Evolutionary conservation across 108 stramenopile genomes (phyloP).

Genomic region (Schizochytrium sp.): DNA sequence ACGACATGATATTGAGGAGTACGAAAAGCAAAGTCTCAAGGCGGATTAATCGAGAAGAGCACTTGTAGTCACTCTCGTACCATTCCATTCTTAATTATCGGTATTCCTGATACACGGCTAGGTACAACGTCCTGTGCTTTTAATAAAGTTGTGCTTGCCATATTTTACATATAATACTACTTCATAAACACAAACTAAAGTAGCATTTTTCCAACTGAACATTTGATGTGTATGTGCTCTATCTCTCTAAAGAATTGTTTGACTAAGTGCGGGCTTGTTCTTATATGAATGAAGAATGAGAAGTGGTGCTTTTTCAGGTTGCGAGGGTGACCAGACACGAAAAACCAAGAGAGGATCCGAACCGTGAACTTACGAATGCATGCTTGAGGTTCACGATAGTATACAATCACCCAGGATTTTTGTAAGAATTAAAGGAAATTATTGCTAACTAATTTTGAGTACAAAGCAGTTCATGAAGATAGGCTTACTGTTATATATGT

Average conservation of each 20-base stretch:
- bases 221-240: neutral
- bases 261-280: too few relatives aligned
- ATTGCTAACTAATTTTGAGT: too few relatives aligned
- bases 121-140: neutral
- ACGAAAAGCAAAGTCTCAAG: slow-evolving; percentile 28
- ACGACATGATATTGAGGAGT: neutral
- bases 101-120: neutral
- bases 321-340: neutral
- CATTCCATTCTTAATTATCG: neutral
- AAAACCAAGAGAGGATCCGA: neutral
- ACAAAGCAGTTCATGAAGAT: too few relatives aligned
- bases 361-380: too few relatives aligned
- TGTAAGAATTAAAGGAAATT: too few relatives aligned
- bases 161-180: too few relatives aligned
- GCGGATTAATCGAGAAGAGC: neutral
- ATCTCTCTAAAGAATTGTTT: too few relatives aligned
- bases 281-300: neutral
- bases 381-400: too few relatives aligned
- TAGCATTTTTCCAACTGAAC: neutral
- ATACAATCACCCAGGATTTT: too few relatives aligned
- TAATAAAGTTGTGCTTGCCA: neutral
- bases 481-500: too few relatives aligned
- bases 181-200: too few relatives aligned
- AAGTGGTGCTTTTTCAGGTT: neutral
- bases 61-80: too few relatives aligned